Conservation (phyloP, 2,329 filamentous ascomycete genomes). For the Chaetothyriales sp. region DNA sequence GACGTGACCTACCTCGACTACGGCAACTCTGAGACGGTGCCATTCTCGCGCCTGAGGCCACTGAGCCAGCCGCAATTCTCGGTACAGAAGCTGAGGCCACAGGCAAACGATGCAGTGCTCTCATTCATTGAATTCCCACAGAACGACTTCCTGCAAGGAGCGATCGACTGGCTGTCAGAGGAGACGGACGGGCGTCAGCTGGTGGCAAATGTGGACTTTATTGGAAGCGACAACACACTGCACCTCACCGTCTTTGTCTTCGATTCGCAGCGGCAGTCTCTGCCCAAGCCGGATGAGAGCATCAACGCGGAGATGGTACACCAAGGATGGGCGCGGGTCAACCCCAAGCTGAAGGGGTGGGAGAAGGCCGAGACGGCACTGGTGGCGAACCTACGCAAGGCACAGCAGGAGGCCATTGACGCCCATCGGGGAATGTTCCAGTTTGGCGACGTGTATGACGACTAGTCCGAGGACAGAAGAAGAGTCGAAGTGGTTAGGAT, state of each 20-base stretch:
- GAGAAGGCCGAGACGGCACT: conserved; percentile 63
- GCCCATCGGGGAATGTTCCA: conserved; percentile 87
- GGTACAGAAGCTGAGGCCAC: conserved; percentile 64
- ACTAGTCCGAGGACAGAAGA: no score
- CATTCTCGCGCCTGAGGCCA: conserved; percentile 72
- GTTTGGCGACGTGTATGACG: conserved; percentile 91
- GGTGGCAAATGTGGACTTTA: conserved; percentile 80
- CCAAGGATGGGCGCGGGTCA: conserved; percentile 79
- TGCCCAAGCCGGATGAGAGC: conserved; percentile 60
- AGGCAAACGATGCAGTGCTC: conserved; percentile 73
- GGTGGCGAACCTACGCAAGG: conserved; percentile 54
- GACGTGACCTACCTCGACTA: conserved; percentile 95
- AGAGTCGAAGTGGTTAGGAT: no score
- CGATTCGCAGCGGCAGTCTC: conserved; percentile 20
- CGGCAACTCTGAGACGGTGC: conserved; percentile 78
- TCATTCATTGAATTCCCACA: conserved; percentile 81
- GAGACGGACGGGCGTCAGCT: conserved; percentile 60
- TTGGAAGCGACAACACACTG: conserved; percentile 64
- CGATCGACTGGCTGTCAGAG: conserved; percentile 59
- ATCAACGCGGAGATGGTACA: conserved; percentile 77
- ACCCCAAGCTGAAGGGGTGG: conserved; percentile 80
- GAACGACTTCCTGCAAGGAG: conserved; percentile 70
- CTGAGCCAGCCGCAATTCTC: conserved; percentile 67
- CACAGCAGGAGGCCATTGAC: conserved; percentile 64
- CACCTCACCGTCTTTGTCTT: conserved; percentile 63